Conservation (phyloP, 169 alveolate genomes). For the Eimeria sp. region DNA sequence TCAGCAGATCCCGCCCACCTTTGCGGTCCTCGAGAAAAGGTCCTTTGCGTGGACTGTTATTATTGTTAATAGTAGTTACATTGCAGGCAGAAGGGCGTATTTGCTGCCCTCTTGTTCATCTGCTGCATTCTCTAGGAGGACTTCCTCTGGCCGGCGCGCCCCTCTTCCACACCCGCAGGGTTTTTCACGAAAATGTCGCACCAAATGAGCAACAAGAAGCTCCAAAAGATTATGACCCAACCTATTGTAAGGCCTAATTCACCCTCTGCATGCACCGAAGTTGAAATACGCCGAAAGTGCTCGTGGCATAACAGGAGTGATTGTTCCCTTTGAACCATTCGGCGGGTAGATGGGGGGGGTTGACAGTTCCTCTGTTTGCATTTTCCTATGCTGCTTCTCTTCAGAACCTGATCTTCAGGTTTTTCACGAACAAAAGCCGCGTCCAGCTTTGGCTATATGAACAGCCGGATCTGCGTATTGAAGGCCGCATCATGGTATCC, state of each 20-base stretch:
- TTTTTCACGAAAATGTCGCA: constrained; percentile 37
- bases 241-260: constrained; percentile 90
- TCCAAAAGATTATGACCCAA: constrained; percentile 95
- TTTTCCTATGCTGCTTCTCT: neutral
- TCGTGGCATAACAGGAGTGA: neutral
- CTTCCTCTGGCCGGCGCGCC: constrained; percentile 67
- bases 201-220: constrained; percentile 86
- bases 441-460: constrained; percentile 98
- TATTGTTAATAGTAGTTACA: neutral
- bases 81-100: constrained; percentile 1
- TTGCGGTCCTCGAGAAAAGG: neutral
- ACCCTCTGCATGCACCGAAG: neutral
- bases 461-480: constrained; percentile 94
- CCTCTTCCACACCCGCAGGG: neutral
- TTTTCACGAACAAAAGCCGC: constrained; percentile 94
- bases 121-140: neutral
- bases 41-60: neutral
- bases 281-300: neutral
- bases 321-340: neutral
- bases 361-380: neutral
- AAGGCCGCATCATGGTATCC: constrained; percentile 95
- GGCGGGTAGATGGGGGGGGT: neutral
- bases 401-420: constrained; percentile 96
- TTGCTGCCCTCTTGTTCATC: neutral
- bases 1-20: neutral